A percentile compares a stretch with the other conserved stretches of the same genome.
Conservation (phyloP, 2,329 filamentous ascomycete genomes). For the Blastomyces percursus region DNA sequence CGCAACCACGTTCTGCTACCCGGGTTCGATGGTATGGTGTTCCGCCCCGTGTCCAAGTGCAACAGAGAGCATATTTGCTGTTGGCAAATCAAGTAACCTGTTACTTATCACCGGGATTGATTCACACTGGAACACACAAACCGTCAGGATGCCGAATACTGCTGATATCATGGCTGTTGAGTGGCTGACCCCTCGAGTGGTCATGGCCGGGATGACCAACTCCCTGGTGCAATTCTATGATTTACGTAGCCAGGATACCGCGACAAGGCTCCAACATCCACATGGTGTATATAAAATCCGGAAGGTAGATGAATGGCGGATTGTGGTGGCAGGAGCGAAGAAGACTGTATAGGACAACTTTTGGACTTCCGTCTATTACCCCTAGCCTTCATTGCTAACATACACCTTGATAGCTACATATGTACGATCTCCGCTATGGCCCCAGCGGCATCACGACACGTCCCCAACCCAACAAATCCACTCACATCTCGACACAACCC, state of each 20-base stretch:
- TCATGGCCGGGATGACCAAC: constrained; percentile 27
- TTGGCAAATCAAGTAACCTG: constrained; percentile 30
- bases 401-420: constrained; percentile 24
- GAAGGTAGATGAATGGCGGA: constrained; percentile 26
- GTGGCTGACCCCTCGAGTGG: constrained; percentile 28
- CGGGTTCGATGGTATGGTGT: constrained; percentile 26
- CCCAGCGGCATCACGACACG: constrained; percentile 20
- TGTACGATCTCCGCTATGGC: constrained; percentile 33
- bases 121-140: constrained; percentile 21
- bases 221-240: constrained; percentile 29
- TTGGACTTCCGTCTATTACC: not conserved
- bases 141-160: constrained; percentile 13
- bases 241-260: constrained; percentile 24
- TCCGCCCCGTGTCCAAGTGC: constrained; percentile 25
- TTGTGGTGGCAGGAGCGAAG: constrained; percentile 26
- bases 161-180: constrained; percentile 24
- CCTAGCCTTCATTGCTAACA: not conserved
- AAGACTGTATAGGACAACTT: constrained; percentile 18
- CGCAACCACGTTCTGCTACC: constrained; percentile 15
- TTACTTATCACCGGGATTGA: constrained; percentile 21
- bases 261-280: constrained; percentile 25
- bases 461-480: constrained; percentile 20
- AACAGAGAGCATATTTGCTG: constrained; percentile 24
- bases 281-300: constrained; percentile 26
- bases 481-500: constrained; percentile 24